Evolutionary conservation across 495 filamentous ascomycete species (phyloP).

Genomic region (Neurospora cerealis): DNA sequence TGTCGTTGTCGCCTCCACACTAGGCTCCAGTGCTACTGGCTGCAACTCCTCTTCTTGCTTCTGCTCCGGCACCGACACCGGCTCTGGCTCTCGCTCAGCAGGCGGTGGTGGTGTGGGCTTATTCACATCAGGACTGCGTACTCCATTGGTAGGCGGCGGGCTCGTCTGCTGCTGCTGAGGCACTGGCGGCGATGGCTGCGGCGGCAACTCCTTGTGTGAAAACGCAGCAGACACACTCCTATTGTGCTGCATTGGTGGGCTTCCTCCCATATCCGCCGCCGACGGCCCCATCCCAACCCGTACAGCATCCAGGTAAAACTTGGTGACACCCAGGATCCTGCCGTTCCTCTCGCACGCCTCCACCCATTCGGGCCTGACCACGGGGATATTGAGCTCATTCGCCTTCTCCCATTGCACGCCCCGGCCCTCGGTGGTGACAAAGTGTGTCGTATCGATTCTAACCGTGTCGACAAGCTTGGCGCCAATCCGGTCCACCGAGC

Average conservation of each 20-base stretch:
- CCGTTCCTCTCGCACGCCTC: conserved; percentile 89
- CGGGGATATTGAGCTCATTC: conserved; percentile 94
- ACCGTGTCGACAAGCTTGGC: conserved; percentile 86
- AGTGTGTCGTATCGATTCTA: conserved; percentile 96
- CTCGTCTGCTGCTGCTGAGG: conserved; percentile 1
- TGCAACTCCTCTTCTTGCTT: background rate
- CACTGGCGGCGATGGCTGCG: conserved; percentile 18
- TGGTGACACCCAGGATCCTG: conserved; percentile 84
- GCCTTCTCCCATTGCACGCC: conserved; percentile 91
- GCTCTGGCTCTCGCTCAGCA: conserved; percentile 10
- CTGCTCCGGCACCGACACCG: background rate
- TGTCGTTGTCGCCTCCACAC: conserved; percentile 14
- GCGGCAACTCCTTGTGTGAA: conserved; percentile 28
- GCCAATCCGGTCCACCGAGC: conserved; percentile 77
- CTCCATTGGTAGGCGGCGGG: background rate
- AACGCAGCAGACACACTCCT: conserved; percentile 10
- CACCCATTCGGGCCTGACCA: conserved; percentile 97
- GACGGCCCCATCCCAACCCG: conserved; percentile 24
- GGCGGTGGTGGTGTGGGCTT: background rate
- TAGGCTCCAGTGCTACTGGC: conserved; percentile 5
- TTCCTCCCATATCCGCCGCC: conserved; percentile 7
- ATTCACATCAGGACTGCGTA: background rate
- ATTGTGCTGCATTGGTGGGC: conserved; percentile 14
- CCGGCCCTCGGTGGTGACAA: conserved; percentile 92
- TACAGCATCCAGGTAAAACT: conserved; percentile 83